phyloP scores from a whole-genome alignment of 1,284 basidiomycete species.

The Marasmius tenuissimus region DNA sequence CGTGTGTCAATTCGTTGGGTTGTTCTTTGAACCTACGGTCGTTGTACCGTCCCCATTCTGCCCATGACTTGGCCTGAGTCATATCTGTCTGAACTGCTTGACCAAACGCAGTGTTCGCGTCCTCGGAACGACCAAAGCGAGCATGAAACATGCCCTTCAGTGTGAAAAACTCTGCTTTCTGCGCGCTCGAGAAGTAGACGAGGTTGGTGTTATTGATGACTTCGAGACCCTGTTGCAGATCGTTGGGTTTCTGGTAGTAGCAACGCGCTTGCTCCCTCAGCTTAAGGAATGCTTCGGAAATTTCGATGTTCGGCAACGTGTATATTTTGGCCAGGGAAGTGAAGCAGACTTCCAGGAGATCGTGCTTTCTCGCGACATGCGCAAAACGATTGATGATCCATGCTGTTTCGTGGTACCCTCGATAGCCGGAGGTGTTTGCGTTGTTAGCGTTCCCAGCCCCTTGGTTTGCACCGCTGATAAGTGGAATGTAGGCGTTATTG shows the following conservation, averaged over 20 bases:
- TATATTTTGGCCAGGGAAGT: constrained; percentile 97
- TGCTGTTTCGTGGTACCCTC: constrained; percentile 99
- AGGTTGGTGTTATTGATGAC: constrained; percentile 99
- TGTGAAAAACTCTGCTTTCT: constrained; percentile 99
- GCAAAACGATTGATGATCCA: constrained; percentile 99
- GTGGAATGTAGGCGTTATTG: constrained; percentile 94
- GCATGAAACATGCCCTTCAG: constrained; percentile 99
- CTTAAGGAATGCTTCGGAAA: constrained; percentile 99
- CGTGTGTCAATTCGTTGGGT: constrained; percentile 72
- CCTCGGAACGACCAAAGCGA: constrained; percentile 83
- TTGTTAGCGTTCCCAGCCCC: constrained; percentile 45
- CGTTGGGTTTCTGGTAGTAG: constrained; percentile 95
- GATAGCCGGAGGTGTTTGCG: constrained; percentile 89
- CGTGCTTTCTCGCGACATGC: constrained; percentile 98
- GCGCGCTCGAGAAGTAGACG: constrained; percentile 93
- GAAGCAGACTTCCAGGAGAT: constrained; percentile 95
- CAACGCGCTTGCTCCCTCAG: constrained; percentile 99
- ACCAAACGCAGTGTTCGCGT: constrained; percentile 91
- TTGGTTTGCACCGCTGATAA: constrained; percentile 63
- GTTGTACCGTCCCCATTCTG: constrained; percentile 96
- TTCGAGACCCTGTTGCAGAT: constrained; percentile 92
- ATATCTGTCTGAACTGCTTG: constrained; percentile 97
- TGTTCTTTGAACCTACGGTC: constrained; percentile 91
- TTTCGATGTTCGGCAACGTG: constrained; percentile 98
- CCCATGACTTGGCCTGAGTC: constrained; percentile 96